Evolutionary conservation across 331 rosid species (phyloP).

Genomic region (Quercus tomentella): DNA sequence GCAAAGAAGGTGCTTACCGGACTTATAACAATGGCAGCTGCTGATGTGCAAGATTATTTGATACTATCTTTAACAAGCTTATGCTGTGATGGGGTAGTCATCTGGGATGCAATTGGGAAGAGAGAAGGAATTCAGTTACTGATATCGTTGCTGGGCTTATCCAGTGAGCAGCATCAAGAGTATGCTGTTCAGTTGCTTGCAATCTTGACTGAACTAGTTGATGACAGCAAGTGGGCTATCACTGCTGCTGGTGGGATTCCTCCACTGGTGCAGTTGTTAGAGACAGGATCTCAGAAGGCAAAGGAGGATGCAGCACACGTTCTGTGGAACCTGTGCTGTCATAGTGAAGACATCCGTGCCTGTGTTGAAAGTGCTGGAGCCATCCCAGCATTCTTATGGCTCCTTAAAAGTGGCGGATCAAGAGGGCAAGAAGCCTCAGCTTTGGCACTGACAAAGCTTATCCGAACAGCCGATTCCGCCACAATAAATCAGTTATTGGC

Average conservation of each 20-base stretch:
- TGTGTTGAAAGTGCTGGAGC: slow-evolving; percentile 99
- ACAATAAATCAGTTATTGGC: slow-evolving; percentile 86
- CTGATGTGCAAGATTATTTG: slow-evolving; percentile 77
- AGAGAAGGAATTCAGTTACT: slow-evolving; percentile 96
- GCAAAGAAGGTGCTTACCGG: slow-evolving; percentile 86
- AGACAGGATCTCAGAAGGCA: slow-evolving; percentile 88
- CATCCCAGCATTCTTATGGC: slow-evolving; percentile 85
- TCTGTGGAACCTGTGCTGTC: slow-evolving; percentile 89
- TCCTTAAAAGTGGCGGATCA: slow-evolving; percentile 78
- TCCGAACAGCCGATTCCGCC: slow-evolving; percentile 77
- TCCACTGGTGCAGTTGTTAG: slow-evolving; percentile 87
- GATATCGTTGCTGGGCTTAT: slow-evolving; percentile 76
- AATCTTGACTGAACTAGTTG: slow-evolving; percentile 79
- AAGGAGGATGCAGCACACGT: slow-evolving; percentile 95
- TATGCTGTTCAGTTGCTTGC: slow-evolving; percentile 84
- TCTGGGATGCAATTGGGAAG: slow-evolving; percentile 88
- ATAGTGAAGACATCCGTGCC: slow-evolving; percentile 95
- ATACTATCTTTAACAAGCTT: slow-evolving; percentile 73
- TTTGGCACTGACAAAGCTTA: slow-evolving; percentile 81
- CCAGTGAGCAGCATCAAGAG: slow-evolving; percentile 98
- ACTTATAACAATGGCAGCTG: slow-evolving; percentile 79
- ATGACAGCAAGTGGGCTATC: slow-evolving; percentile 99
- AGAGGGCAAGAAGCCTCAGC: slow-evolving; percentile 95
- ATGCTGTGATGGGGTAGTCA: slow-evolving; percentile 67
- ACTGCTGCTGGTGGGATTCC: slow-evolving; percentile 99